These are phyloP conservation scores for Metschnikowia koreensis DNA, from an alignment of 805 yeast species.

Conservation along the genomic window DNA sequence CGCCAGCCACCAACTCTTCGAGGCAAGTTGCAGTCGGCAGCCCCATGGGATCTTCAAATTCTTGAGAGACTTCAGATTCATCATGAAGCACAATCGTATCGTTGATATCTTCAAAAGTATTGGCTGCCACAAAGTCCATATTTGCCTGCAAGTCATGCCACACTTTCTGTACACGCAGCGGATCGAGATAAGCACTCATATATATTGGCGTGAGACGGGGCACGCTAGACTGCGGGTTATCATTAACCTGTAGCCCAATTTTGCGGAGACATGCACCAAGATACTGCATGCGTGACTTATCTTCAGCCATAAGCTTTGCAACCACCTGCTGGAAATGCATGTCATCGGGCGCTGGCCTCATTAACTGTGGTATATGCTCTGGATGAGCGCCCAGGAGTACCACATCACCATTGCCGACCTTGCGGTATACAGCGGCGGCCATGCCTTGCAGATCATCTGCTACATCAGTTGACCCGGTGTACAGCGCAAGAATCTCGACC, in stretches of 20 bases:
- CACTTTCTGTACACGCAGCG: conserved; percentile 31
- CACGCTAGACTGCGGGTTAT: conserved; percentile 40
- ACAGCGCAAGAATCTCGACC: conserved; percentile 74
- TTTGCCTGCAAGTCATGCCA: conserved; percentile 36
- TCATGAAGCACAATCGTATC: conserved; percentile 56
- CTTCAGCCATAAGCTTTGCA: conserved; percentile 38
- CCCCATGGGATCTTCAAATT: no score
- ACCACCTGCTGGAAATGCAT: conserved; percentile 30
- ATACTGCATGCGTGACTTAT: conserved; percentile 52
- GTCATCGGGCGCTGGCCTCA: conserved; percentile 36
- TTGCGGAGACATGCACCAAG: conserved; percentile 54
- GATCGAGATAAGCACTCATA: conserved; percentile 43
- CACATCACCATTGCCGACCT: conserved; percentile 72
- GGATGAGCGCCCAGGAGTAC: conserved; percentile 87
- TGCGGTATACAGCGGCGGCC: conserved; percentile 74
- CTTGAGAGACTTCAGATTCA: conserved; percentile 23
- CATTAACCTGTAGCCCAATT: conserved; percentile 68
- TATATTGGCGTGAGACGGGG: conserved; percentile 73
- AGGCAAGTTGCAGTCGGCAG: background rate
- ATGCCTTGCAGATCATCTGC: conserved; percentile 28
- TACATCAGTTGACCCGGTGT: conserved; percentile 55
- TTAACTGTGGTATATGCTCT: conserved; percentile 63
- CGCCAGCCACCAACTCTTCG: conserved; percentile 25
- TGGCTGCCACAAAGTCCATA: conserved; percentile 31
- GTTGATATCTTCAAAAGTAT: conserved; percentile 46